Evolutionary conservation across 441 rosid genomes (phyloP).

Genomic region (Erodium moschatum): DNA sequence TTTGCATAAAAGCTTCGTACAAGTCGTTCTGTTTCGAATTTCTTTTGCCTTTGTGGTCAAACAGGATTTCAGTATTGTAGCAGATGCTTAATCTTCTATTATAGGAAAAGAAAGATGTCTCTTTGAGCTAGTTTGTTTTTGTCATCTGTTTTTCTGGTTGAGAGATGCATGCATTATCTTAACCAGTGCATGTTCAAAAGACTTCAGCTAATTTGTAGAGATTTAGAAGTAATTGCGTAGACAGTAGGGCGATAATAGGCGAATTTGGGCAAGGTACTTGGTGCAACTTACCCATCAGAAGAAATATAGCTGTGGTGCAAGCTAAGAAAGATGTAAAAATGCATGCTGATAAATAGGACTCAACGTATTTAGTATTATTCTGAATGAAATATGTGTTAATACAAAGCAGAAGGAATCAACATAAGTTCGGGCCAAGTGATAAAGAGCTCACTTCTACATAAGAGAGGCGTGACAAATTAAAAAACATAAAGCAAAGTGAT

Average conservation of each 20-base stretch:
- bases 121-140: neutral
- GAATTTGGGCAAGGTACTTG: neutral
- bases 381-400: neutral
- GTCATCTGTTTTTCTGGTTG: neutral
- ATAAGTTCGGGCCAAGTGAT: no score
- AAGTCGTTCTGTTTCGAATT: neutral
- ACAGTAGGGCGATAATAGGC: neutral
- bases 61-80: neutral
- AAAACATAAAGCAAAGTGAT: neutral
- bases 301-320: neutral
- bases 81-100: neutral
- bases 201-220: neutral
- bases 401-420: neutral
- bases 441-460: no score
- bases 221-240: neutral
- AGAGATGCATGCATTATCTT: neutral
- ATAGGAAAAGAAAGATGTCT: neutral
- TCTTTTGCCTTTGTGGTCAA: neutral
- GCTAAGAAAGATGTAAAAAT: neutral
- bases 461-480: no score
- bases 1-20: neutral
- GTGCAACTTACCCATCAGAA: neutral
- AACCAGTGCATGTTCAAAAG: neutral
- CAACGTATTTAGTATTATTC: neutral
- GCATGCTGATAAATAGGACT: neutral